Conservation (phyloP, 305 asterid genomes). For the Nicotiana rustica region DNA sequence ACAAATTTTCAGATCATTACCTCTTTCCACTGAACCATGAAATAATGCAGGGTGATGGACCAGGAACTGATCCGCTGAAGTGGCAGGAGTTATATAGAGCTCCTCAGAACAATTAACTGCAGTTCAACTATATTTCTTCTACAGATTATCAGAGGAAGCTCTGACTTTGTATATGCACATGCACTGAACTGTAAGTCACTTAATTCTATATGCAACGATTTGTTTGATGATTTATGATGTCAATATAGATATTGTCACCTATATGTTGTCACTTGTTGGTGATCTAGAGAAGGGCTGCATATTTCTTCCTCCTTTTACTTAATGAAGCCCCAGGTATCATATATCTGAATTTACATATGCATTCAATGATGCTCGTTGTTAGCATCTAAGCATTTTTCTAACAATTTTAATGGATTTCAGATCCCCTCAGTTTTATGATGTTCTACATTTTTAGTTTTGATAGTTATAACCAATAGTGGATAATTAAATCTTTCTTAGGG, state of each 20-base stretch:
- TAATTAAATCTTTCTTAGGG: neutral
- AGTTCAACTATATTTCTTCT: conserved; percentile 6
- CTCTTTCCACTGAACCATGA: conserved; percentile 16
- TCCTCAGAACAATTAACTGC: conserved; percentile 45
- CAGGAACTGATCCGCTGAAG: conserved; percentile 72
- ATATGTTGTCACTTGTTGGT: neutral
- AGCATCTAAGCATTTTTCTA: neutral
- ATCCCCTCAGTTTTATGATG: neutral
- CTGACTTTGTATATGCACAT: neutral
- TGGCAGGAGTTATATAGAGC: conserved; percentile 77
- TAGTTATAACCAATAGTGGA: neutral
- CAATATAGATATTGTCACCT: neutral
- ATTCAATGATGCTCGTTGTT: neutral
- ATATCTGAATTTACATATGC: neutral
- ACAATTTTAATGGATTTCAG: neutral
- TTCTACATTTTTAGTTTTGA: neutral
- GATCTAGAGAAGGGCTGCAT: neutral
- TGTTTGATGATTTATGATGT: neutral
- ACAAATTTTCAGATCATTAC: neutral
- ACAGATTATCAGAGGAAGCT: neutral
- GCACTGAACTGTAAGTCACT: conserved; percentile 27
- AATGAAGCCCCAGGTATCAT: neutral
- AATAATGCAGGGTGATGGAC: conserved; percentile 86
- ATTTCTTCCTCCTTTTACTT: neutral
- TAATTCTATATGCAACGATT: neutral